Evolutionary conservation across 176 grass and related monocot species (phyloP), one percentile per base, ranked within the genome.

Genomic region (Dactylis glomerata): DNA sequence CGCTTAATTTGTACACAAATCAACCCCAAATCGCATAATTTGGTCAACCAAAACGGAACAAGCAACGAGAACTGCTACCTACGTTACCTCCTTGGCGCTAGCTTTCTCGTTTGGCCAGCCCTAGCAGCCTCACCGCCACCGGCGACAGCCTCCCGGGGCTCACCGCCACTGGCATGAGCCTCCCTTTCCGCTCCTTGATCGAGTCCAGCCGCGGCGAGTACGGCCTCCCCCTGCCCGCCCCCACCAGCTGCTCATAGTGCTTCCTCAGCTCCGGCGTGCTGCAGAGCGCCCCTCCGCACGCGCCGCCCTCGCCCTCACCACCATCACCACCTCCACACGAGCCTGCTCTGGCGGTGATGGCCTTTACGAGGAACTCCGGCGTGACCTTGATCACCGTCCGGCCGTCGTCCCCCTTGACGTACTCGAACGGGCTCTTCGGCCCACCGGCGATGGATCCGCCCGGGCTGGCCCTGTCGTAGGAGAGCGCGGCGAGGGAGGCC

Each of bases 241-340:
- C 88, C 27, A 97, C 95, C 46, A 97, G 85, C 92, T 92, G 95
- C 30, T 89, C 92, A 82, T 97, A 97, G 84, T 97, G 95, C 92
- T 97, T 97, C 88, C 89, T 82, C 84, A 97, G 70, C 90, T 97
- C 95, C 20, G 95, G 92, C 62, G 95, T 97, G 86, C 95, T 97
- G 47, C 95, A 97, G 54, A 97, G 73, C 81, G 22, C 33, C 16
- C 51, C 74, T 14, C 15, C 63, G 63, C 83, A 66, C 4, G 77
- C 76, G 9, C 55, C 63, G 63, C 78, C 54, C 20, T 70, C 76
- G 19, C 64, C 57, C 0, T 70, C 67, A 14, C 23, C 64, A 8
- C 74, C 70, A 1, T 5, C 80, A 0, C 22, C 67, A 0, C 2
- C 36, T 8, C 5, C 1, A 2, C 33, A 1, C 6, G 61, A 64